These are phyloP conservation scores for Tirmania nivea DNA, from an alignment of 495 filamentous ascomycete genomes.

Conservation along the genomic window DNA sequence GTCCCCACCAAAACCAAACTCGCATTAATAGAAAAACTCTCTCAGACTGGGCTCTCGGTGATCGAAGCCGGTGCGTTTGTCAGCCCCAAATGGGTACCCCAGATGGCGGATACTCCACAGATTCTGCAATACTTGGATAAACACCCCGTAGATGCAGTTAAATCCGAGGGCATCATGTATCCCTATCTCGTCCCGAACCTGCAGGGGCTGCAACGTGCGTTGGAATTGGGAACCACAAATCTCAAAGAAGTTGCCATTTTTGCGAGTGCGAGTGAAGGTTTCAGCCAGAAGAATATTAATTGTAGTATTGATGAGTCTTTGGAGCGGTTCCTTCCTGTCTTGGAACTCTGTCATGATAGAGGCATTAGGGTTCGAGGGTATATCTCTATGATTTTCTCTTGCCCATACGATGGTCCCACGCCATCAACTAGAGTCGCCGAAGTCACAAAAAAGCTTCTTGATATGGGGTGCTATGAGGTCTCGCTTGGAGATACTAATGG, in stretches of 20 bases:
- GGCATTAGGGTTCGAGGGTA: conserved; percentile 71
- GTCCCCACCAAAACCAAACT: conserved; percentile 70
- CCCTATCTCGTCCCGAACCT: conserved; percentile 85
- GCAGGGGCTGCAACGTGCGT: conserved; percentile 42
- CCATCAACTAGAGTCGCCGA: conserved; percentile 58
- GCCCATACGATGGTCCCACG: conserved; percentile 82
- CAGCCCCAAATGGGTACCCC: conserved; percentile 91
- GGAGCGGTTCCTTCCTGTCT: conserved; percentile 50
- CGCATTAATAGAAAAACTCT: conserved; percentile 55
- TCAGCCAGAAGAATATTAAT: conserved; percentile 82
- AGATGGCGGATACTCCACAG: conserved; percentile 84
- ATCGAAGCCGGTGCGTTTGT: conserved; percentile 96
- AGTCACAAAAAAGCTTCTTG: conserved; percentile 58
- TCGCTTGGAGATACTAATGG: conserved; percentile 88
- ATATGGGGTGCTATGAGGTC: conserved; percentile 93
- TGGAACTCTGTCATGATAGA: conserved; percentile 44
- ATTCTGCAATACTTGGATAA: conserved; percentile 39
- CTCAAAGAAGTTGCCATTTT: conserved; percentile 72
- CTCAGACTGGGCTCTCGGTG: conserved; percentile 61
- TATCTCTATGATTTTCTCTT: conserved; percentile 83
- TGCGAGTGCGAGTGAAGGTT: conserved; percentile 74
- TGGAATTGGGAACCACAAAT: not conserved
- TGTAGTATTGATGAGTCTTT: conserved; percentile 68
- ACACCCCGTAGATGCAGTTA: not conserved
- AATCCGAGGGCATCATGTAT: conserved; percentile 42